Evolutionary conservation across 148 eudicot species (phyloP).

Genomic region (Euryodendron excelsum): DNA sequence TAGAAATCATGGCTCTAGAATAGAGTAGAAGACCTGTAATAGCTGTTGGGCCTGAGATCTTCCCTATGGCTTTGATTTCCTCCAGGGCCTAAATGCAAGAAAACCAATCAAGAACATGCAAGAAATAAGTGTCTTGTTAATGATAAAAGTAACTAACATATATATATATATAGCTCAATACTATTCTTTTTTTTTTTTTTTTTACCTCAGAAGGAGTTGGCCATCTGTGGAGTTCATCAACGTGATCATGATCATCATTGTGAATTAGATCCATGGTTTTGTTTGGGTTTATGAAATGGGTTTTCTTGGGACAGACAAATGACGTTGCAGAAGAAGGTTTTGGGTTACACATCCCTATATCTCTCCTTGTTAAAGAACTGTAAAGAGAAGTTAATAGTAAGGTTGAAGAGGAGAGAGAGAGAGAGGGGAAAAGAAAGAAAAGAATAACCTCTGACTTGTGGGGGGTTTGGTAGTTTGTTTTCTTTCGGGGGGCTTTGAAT

Average conservation of each 20-base stretch:
- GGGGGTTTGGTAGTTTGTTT: too few relatives aligned
- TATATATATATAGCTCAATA: too few relatives aligned
- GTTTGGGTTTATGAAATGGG: slow-evolving; percentile 32
- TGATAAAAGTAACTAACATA: background rate
- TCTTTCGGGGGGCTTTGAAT: too few relatives aligned
- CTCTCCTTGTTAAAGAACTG: background rate
- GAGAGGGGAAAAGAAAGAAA: background rate
- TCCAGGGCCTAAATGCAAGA: slow-evolving; percentile 57
- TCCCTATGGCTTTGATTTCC: slow-evolving; percentile 80
- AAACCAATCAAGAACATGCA: slow-evolving; percentile 13
- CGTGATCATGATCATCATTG: background rate
- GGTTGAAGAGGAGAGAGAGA: background rate
- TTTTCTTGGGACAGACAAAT: slow-evolving; percentile 40
- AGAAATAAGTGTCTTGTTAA: background rate
- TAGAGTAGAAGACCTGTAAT: slow-evolving; percentile 72
- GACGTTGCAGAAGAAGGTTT: slow-evolving; percentile 43
- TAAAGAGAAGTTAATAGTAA: background rate
- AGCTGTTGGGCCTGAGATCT: slow-evolving; percentile 84
- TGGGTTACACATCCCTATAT: slow-evolving; percentile 44
- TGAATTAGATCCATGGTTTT: slow-evolving; percentile 35
- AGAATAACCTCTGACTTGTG: too few relatives aligned
- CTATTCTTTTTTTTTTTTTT: background rate
- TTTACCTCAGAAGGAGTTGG: slow-evolving; percentile 68
- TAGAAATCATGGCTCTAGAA: slow-evolving; percentile 91
- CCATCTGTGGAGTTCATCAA: slow-evolving; percentile 52